Evolutionary conservation across 805 yeast species (phyloP).

Genomic region (Metschnikowia matae): DNA sequence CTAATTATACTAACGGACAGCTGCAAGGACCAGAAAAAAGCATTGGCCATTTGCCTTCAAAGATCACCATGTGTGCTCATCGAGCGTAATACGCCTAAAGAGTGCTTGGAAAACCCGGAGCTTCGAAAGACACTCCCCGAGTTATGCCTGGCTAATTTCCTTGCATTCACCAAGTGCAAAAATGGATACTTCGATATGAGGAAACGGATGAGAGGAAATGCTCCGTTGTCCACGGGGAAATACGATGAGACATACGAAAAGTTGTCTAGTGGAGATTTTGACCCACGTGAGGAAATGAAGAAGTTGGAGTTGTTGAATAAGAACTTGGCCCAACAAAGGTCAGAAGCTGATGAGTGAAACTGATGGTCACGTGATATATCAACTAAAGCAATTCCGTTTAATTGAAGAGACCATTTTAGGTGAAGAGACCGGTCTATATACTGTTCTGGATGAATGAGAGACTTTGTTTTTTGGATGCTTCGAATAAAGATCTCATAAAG

Average conservation of each 20-base stretch:
- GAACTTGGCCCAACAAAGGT: constrained; percentile 33
- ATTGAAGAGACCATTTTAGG: no score
- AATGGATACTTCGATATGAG: constrained; percentile 89
- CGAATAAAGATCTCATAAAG: no score
- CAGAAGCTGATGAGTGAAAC: constrained; percentile 24
- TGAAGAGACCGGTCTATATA: no score
- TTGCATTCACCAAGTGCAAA: constrained; percentile 85
- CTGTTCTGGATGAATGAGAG: no score
- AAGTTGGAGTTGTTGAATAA: constrained; percentile 64
- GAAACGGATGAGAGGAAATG: constrained; percentile 90
- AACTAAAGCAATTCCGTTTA: no score
- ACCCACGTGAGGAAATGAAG: constrained; percentile 74
- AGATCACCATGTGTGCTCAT: constrained; percentile 94
- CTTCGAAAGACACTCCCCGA: constrained; percentile 77
- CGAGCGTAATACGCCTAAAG: constrained; percentile 83
- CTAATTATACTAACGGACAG: constrained; percentile 36
- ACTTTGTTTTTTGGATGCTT: no score
- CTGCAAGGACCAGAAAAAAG: constrained; percentile 90
- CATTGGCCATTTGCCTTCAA: constrained; percentile 93
- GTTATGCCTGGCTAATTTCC: constrained; percentile 77
- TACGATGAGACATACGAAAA: constrained; percentile 85
- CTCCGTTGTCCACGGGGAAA: constrained; percentile 87
- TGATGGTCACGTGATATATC: no score
- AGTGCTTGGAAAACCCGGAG: constrained; percentile 79
- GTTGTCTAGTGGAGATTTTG: constrained; percentile 74